Evolutionary conservation across 176 grass and related monocot genomes (phyloP).

Genomic region (Saccharum spontaneum): DNA sequence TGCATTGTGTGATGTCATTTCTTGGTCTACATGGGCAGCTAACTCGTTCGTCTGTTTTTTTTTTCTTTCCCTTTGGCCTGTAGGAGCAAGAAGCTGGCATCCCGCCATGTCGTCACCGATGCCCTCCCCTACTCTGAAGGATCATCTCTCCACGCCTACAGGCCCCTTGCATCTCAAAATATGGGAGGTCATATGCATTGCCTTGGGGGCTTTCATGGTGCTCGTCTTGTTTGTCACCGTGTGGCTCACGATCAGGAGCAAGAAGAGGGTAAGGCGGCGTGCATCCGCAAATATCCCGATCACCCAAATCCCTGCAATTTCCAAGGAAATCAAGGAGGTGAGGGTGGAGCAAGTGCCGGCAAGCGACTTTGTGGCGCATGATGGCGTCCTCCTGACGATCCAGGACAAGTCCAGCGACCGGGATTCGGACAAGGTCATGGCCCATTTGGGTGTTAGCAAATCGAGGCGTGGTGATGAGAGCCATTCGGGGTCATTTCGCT

Average conservation of each 20-base stretch:
- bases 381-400: conserved; percentile 57
- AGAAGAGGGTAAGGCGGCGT: conserved; percentile 62
- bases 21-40: conserved; percentile 23
- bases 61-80: conserved; percentile 42
- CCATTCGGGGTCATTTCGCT: conserved; percentile 95
- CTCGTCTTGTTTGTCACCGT: conserved; percentile 65
- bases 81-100: conserved; percentile 44
- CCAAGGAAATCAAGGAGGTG: conserved; percentile 95
- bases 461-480: conserved; percentile 71
- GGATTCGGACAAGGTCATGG: conserved; percentile 63
- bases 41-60: conserved; percentile 24
- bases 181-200: conserved; percentile 87
- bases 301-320: conserved; percentile 74
- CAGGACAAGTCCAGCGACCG: conserved; percentile 64
- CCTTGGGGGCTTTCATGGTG: conserved; percentile 72
- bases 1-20: conserved; percentile 30
- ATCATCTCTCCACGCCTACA: conserved; percentile 69
- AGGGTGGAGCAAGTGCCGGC: conserved; percentile 69
- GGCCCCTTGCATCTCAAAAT: conserved; percentile 85
- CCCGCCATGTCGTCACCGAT: conserved; percentile 36
- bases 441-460: conserved; percentile 66
- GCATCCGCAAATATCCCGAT: conserved; percentile 59
- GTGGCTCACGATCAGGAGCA: conserved; percentile 70
- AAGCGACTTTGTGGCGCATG: conserved; percentile 36
- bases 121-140: conserved; percentile 64